Base-by-base conservation (phyloP, 2,329 filamentous ascomycete species). In the Ascochyta lentis region DNA sequence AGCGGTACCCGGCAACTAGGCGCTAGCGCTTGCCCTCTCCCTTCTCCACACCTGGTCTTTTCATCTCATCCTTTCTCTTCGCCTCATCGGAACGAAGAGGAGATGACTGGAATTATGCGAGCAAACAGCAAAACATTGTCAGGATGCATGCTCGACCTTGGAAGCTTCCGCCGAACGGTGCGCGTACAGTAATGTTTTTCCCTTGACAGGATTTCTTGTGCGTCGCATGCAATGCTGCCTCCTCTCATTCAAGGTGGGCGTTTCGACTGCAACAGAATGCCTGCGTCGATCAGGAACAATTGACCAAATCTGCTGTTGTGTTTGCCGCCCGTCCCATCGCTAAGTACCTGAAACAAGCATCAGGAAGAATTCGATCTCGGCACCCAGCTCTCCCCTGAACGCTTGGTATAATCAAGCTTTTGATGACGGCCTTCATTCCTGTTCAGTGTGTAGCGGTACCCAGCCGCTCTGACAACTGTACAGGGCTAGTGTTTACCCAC, bases 211-310 rank as follows among this genome's bases (percentile, higher is more conserved):
- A 19, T 35, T 16, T 26, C 19, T 16, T 13, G 13, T 44, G 33
- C 26, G 27, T 19, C 19, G 19, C 19, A 42, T 26, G n/a, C 31
- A 43, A 41, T 34, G 22, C 27, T 23, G 41, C 26, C 22, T 55
- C 44, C 58, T 56, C 34, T 54, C 49, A 50, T 49, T 54, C 39
- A 33, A 37, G 35, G 23, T 39, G 16, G 42, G 39, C n/a, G 60
- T 63, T 61, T 63, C 64, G 53, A 47, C 33, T 54, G 38, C 35
- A 16, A 16, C 13, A 40, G 40, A 19, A 61, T 63, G 55, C 64
- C 55, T 63, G 62, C 49, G 60, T 61, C 56, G 60, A 66, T 65
- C 61, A 49, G 41, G 49, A 55, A 57, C 52, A 47, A 8, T 37
- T 29, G 34, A 41, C 42, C 52, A 37, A 45, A 37, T 44, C 41